These are phyloP conservation scores for Pittosporum tobira DNA, from an alignment of 129 eudicot species.

Conservation along the genomic window DNA sequence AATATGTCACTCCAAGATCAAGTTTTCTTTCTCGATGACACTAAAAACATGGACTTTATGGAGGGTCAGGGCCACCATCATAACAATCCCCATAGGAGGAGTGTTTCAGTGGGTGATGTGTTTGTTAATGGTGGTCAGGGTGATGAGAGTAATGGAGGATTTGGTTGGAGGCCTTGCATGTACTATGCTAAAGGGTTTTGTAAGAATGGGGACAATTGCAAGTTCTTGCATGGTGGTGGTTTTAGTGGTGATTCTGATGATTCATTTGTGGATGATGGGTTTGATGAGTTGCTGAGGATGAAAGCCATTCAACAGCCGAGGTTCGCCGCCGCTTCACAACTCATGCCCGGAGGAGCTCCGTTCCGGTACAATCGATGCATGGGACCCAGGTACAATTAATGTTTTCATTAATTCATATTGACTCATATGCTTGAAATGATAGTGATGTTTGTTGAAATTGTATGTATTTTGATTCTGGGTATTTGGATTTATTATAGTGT, in stretches of 20 bases:
- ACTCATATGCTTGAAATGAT: background rate
- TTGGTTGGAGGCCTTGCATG: conserved; percentile 92
- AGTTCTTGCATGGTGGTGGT: conserved; percentile 54
- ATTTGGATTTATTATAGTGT: background rate
- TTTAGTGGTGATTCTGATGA: conserved; percentile 19
- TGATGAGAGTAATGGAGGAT: conserved; percentile 17
- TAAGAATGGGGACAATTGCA: conserved; percentile 64
- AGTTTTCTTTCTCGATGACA: conserved; percentile 1
- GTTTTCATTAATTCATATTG: background rate
- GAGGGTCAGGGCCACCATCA: too few relatives aligned
- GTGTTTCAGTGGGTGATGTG: conserved; percentile 76
- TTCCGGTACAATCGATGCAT: conserved; percentile 39
- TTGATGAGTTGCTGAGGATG: conserved; percentile 41
- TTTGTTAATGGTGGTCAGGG: conserved; percentile 21
- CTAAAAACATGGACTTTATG: background rate
- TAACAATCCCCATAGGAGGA: conserved; percentile 52
- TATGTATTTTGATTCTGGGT: background rate
- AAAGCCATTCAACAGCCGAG: conserved; percentile 48
- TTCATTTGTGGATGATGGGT: conserved; percentile 40
- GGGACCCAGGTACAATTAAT: conserved; percentile 39
- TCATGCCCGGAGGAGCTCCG: conserved; percentile 24
- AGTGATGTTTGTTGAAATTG: conserved; percentile 17
- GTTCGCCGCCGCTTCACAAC: conserved; percentile 22
- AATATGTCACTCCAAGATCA: background rate
- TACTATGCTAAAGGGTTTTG: conserved; percentile 81